Percentiles rank a stretch among this genome's conserved stretches.
These are phyloP conservation scores for Plicaturopsis crispa DNA, from an alignment of 768 basidiomycete species.

Conservation along the genomic window DNA sequence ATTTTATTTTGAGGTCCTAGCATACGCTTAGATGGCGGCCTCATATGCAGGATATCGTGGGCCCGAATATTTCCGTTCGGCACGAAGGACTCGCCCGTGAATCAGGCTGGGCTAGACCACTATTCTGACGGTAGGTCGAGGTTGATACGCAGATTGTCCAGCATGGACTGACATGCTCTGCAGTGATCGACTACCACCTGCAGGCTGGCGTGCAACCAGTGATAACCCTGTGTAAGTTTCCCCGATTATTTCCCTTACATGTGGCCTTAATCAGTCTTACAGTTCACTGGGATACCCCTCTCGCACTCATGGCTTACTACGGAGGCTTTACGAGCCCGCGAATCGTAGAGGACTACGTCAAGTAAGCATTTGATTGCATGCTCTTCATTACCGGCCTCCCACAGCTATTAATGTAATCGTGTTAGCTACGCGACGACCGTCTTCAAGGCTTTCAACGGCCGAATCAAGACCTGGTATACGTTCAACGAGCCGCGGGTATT, in stretches of 20 bases:
- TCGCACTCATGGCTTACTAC: constrained; percentile 39
- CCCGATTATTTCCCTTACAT: not conserved
- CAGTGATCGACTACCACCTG: constrained; percentile 39
- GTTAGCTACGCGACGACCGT: constrained; percentile 40
- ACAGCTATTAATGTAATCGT: not conserved
- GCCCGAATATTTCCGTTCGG: constrained; percentile 44
- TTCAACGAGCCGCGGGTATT: constrained; percentile 45
- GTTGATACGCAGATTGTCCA: not conserved
- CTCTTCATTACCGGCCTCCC: not conserved
- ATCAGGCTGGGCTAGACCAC: constrained; percentile 36
- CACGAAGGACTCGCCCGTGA: constrained; percentile 40
- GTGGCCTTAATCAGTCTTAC: not conserved
- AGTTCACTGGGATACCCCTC: constrained; percentile 46
- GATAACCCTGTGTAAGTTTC: constrained; percentile 38
- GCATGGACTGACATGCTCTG: constrained; percentile 2
- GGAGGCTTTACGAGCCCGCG: constrained; percentile 39
- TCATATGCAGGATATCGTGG: constrained; percentile 37
- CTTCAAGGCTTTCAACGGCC: constrained; percentile 39
- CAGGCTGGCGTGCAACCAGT: constrained; percentile 35
- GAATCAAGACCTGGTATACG: constrained; percentile 45
- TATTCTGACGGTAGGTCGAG: constrained; percentile 31
- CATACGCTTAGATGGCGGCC: not conserved
- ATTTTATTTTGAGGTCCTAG: not conserved
- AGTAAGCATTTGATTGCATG: constrained; percentile 19
- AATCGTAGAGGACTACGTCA: constrained; percentile 40